Base-by-base conservation (phyloP, 371 early-diverging fungal species). In the Phascolomyces articulosus region DNA sequence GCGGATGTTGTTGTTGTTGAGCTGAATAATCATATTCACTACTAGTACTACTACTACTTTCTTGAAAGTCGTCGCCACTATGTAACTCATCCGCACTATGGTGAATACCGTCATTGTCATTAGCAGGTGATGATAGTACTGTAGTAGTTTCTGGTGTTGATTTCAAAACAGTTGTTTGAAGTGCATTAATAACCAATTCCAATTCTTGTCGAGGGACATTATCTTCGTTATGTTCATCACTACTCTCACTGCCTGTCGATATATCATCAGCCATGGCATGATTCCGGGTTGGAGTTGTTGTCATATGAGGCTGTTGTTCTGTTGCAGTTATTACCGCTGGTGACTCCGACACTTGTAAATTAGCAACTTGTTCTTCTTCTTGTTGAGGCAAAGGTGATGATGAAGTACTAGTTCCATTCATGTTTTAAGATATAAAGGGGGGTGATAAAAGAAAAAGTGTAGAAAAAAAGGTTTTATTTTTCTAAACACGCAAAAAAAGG, bases 111-210 rank as follows among this genome's bases (percentile, higher is more conserved):
- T 21, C 27, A 20, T 55, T 40, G 18, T 57, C 54, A 28, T 49
- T 18, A 21, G 18, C 29, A 38, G 54, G n/a, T 23, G 23, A 24
- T 23, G 51, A 18, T 40, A 24, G 28, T 28, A 29, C 26, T 55
- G 27, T 4, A 9, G 55, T 1, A 15, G 28, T 23, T 34, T 34
- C 34, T 10, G 61, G 48, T n/a, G 51, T 31, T 20, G 49, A 28
- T 26, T 62, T 59, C 38, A 55, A 31, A 18, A 69, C 69, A 0
- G 69, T 53, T 3, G 31, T 61, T 41, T 69, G 69, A 2, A 69
- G 57, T 6, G 69, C 69, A 56, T 21, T 55, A 44, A 69, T 69
- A 24, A 69, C 69, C 34, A 69, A 29, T 21, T 61, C 63, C 21
- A 69, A 62, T n/a, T 69, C 69, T 40, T 58, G 65, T n/a, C 58